Evolutionary conservation across 2,329 filamentous ascomycete species (phyloP), one percentile per base, ranked within the genome.

Genomic region (Colletotrichum phormii): DNA sequence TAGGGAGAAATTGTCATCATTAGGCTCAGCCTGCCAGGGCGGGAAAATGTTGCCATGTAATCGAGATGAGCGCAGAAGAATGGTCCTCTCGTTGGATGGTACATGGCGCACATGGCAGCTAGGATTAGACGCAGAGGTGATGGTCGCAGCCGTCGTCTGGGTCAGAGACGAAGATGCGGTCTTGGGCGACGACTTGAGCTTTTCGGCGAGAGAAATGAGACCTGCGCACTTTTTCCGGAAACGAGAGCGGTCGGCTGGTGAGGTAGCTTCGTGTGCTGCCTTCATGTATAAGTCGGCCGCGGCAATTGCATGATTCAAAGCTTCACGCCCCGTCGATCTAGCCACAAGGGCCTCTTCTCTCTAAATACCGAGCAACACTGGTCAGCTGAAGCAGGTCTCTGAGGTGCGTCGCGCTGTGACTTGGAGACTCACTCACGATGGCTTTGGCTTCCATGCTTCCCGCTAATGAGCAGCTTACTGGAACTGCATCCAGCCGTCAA

Each of bases 41-140:
- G 93, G 95, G 76, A 98, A 98, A 24, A 93, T 87, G 78, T 91
- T 93, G 0, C 93, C 94, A 79, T 98, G 94, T 24, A 99, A 87
- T 67, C 91, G 92, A 5, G 95, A 97, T 4, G 92, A 91, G 78
- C 92, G 91, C 1, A 94, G 85, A 9, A 98, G 82, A 63, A 98
- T 91, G 35, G 93, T 92, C 78, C 95, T 88, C 81, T 98, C 95
- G 18, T 87, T 86, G 5, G 88, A 93, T 2, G 94, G 88, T 15
- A 93, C 85, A 69, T 88, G 86, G 65, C 93, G 88, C 11, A 84
- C 87, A 29, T 89, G 71, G 15, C 71, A 71, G 31, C 29, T 42
- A 60, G 70, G n/a, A 26, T 37, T 37, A 26, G 31, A 33, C 11
- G 62, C 24, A n/a, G 58, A 33, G 53, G 35, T 46, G 51, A 54